Evolutionary conservation across 2,329 filamentous ascomycete genomes (phyloP), one percentile per base, ranked within the genome.

Genomic region (Fusarium sp.): DNA sequence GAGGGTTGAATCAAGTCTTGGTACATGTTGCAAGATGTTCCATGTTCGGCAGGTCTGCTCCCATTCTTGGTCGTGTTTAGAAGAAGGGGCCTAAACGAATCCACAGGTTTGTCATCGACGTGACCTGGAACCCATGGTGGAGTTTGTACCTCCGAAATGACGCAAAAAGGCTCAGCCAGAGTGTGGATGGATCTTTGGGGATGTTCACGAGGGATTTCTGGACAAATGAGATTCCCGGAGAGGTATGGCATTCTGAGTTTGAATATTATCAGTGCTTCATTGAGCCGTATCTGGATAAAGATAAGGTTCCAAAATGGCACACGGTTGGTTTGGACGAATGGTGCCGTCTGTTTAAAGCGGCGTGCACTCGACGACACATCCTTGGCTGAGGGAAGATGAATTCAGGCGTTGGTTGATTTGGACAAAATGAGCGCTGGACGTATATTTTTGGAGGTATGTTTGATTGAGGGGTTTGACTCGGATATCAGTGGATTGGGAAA

Each of bases 41-140:
- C 29, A 13, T 31, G 15, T 42, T n/a, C 20, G 23, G 23, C 17
- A 27, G 10, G 15, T 27, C 14, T 25, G 11, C 40, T n/a, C 11
- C 13, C 14, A 10, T 17, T 17, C 14, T 5, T 39, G 6, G 10
- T 15, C 17, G 21, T 29, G 8, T 39, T 29, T 23, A 17, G n/a
- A 39, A 35, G 39, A 11, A 20, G 4, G 33, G 37, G 14, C 57
- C 25, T 7, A 23, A 25, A 4, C 42, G 61, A 8, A 35, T 65
- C 11, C 60, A 65, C n/a, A 40, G 36, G 6, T 65, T 65, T 20
- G 14, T 6, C 14, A 50, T 65, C 11, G 4, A 18, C 6, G 3
- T 6, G 0, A 2, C 7, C 2, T 64, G 51, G 59, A 41, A 47
- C 2, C 59, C 59, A n/a, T 63, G 60, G 60, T 9, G 15, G 10